phyloP scores from a whole-genome alignment of 108 stramenopile genomes.

The Discostella pseudostelligera region DNA sequence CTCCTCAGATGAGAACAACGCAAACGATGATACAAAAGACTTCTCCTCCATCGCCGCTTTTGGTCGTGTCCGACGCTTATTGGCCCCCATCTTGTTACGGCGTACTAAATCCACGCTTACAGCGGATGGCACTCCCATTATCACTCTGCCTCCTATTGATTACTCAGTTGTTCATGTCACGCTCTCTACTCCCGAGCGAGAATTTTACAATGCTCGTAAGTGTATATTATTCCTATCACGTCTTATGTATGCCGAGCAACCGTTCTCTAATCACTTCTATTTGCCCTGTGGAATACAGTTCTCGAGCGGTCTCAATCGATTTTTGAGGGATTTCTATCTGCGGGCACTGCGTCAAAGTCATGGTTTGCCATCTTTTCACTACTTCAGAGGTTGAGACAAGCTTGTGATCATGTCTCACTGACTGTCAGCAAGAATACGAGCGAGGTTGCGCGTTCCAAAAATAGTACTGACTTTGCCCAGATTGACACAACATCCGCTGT shows the following conservation, averaged over 20 bases:
- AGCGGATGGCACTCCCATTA: slow-evolving; percentile 70
- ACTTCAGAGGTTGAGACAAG: slow-evolving; percentile 75
- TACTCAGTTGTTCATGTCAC: slow-evolving; percentile 59
- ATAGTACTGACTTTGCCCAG: background rate
- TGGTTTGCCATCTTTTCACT: slow-evolving; percentile 83
- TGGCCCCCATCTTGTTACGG: slow-evolving; percentile 73
- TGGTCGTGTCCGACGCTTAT: slow-evolving; percentile 65
- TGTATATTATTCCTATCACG: background rate
- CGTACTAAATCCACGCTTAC: slow-evolving; percentile 76
- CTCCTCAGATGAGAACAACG: slow-evolving; percentile 14
- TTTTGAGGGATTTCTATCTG: slow-evolving; percentile 71
- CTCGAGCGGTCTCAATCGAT: slow-evolving; percentile 61
- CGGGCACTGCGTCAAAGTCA: slow-evolving; percentile 72
- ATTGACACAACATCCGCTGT: slow-evolving; percentile 3
- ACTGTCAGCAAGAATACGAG: slow-evolving; percentile 59
- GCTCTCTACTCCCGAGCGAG: slow-evolving; percentile 63
- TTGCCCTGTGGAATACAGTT: slow-evolving; percentile 25
- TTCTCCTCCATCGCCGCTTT: slow-evolving; percentile 37
- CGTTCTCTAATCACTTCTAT: background rate
- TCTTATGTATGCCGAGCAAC: background rate
- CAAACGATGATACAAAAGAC: slow-evolving; percentile 15
- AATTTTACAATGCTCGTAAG: slow-evolving; percentile 76
- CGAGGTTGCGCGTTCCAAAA: slow-evolving; percentile 15
- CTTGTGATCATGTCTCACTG: slow-evolving; percentile 82
- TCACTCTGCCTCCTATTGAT: slow-evolving; percentile 75